Percentiles rank a stretch among this genome's conserved stretches.
These are phyloP conservation scores for Sophora flavescens DNA, from an alignment of 306 rosid species.

Conservation along the genomic window DNA sequence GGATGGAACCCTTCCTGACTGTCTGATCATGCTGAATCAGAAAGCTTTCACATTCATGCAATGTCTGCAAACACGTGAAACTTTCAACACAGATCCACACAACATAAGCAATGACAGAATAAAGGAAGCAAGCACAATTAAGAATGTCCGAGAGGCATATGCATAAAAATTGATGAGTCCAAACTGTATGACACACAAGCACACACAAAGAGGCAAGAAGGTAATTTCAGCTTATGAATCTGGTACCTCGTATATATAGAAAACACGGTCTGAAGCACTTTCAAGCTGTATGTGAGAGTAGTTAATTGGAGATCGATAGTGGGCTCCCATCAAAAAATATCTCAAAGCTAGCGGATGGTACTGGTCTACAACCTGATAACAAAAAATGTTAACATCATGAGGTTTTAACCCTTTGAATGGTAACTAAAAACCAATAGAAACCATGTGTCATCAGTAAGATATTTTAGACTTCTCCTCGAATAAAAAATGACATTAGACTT, in stretches of 20 bases:
- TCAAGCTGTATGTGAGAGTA: slow-evolving; percentile 83
- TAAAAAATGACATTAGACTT: slow-evolving; percentile 18
- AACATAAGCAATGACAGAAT: slow-evolving; percentile 10
- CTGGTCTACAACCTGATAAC: slow-evolving; percentile 75
- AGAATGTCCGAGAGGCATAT: slow-evolving; percentile 3
- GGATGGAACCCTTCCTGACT: slow-evolving; percentile 61
- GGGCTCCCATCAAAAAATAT: slow-evolving; percentile 90
- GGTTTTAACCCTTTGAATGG: slow-evolving; percentile 27
- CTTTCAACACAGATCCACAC: slow-evolving; percentile 35
- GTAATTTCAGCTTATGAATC: slow-evolving; percentile 26
- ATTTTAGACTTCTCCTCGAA: not conserved
- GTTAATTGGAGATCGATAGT: slow-evolving; percentile 93
- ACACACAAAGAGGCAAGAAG: slow-evolving; percentile 14
- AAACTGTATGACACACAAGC: slow-evolving; percentile 8
- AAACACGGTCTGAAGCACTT: slow-evolving; percentile 93
- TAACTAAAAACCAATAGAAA: slow-evolving; percentile 21
- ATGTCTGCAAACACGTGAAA: slow-evolving; percentile 67
- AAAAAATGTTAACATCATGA: slow-evolving; percentile 38
- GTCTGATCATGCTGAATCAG: slow-evolving; percentile 68
- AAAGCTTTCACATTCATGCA: slow-evolving; percentile 79
- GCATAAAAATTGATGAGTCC: slow-evolving; percentile 17
- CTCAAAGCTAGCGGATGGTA: slow-evolving; percentile 96
- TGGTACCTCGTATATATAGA: slow-evolving; percentile 86
- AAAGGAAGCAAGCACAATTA: slow-evolving; percentile 13
- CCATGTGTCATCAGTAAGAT: not conserved